Base-by-base conservation (phyloP, 352 stramenopile genomes). In the Pythium biforme region DNA sequence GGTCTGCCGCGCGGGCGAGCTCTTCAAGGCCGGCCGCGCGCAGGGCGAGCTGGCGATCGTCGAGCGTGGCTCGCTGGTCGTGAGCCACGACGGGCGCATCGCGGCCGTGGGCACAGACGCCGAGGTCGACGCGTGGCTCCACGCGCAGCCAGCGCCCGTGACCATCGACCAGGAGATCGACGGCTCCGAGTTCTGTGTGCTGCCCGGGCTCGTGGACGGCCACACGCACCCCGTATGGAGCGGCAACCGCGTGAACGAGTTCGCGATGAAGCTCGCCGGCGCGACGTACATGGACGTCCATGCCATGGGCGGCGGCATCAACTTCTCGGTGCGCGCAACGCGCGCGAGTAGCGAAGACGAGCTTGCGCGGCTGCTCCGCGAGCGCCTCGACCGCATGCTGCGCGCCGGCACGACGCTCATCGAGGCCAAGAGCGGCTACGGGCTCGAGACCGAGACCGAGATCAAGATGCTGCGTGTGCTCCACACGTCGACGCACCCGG, bases 211-310 rank as follows among this genome's bases (percentile, higher is more conserved):
- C 33, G 81, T 95, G 11, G 86, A 95, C 52, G 83, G 78, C 46
- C 86, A 95, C 60, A 95, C 86, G 48, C 86, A 95, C 58, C 86
- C 86, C 2, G 86, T 95, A 26, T 95, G 81, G 80, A 89, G 80
- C 50, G 86, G 86, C 60, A 92, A 84, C 70, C 86, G 86, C 64
- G 83, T 92, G n/a, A 76, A 86, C 48, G 86, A 95, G 70, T 95
- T 92, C 48, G 83, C 81, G 48, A 92, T 95, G 83, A 95, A 95
- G 75, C 74, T 95, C 26, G 81, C 83, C 9, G 83, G 86, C 15
- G 86, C 86, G 20, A 92, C 83, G 8, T 94, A 95, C 72, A 92
- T 95, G 86, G 80, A 94, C 29, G 76, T 92, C 26, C 83, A 92
- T 50, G 77, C 80, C 25, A 86, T 73, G 47, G 86, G 86, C 22